Conservation (phyloP, 176 grass and related monocot species). For the Urochloa ruziziensis region DNA sequence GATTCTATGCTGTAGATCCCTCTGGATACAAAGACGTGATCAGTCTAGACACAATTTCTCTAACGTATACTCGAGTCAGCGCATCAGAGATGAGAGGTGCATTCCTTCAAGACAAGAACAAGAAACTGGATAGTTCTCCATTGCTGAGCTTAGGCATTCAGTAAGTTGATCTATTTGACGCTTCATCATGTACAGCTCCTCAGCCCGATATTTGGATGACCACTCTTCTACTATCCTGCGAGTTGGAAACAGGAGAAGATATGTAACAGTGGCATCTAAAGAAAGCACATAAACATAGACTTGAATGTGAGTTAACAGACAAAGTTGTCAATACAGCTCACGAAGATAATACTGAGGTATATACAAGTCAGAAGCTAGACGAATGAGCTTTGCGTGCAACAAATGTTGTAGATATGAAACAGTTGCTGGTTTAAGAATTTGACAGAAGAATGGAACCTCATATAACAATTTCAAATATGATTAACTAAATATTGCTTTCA, state of each 20-base stretch:
- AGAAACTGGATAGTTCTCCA: slow-evolving; percentile 55
- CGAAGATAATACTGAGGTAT: slow-evolving; percentile 11
- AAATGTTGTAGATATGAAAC: not conserved
- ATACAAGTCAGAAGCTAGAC: not conserved
- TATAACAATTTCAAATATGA: not conserved
- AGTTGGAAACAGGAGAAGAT: slow-evolving; percentile 19
- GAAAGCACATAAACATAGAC: not conserved
- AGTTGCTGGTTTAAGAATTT: not conserved
- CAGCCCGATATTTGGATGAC: slow-evolving; percentile 70
- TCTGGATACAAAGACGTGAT: not conserved
- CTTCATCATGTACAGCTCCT: slow-evolving; percentile 90
- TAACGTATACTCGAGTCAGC: slow-evolving; percentile 23
- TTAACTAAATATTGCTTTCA: not conserved
- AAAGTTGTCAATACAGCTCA: not conserved
- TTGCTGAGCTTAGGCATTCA: slow-evolving; percentile 50
- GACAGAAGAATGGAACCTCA: not conserved
- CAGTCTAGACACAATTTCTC: not conserved
- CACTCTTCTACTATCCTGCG: slow-evolving; percentile 78
- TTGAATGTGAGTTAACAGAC: slow-evolving; percentile 3
- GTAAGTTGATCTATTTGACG: slow-evolving; percentile 60
- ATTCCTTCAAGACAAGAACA: slow-evolving; percentile 84
- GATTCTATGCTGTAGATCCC: not conserved
- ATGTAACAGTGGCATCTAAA: not conserved
- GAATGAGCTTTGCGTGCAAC: no score
- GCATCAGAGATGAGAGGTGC: slow-evolving; percentile 57